Evolutionary conservation across 2,329 filamentous ascomycete species (phyloP), one percentile per base, ranked within the genome.

Genomic region (Nemania serpens): DNA sequence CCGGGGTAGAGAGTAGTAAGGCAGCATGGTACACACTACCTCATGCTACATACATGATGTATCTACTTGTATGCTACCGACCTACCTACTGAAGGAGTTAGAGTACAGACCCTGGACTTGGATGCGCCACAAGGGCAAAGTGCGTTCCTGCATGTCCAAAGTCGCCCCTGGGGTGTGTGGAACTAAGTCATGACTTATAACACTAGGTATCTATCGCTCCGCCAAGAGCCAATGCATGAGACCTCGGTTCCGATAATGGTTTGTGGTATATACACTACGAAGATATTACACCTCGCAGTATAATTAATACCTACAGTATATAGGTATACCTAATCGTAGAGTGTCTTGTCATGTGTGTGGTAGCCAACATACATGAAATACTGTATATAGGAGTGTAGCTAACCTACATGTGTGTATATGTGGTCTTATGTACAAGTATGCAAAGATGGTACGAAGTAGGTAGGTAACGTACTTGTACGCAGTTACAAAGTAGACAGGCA

Each of bases 131-230:
- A 59, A 33, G 48, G 36, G 45, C 51, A 48, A 63, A 63, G 36
- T 62, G 50, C 56, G 63, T 62, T 62, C 61, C 65, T 67, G 65
- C 61, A 58, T 54, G 48, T 18, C 17, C 36, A 34, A 37, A 17
- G 13, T 13, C 36, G 11, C 18, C 20, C 20, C 43, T 39, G 56
- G 43, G 46, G 55, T 58, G 59, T 45, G 61, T 56, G 48, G 36
- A 29, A 57, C 55, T 64, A 62, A 34, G 29, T 58, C 59, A 61
- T 55, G 59, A 54, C 58, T 55, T 34, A 39, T 18, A 15, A 55
- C 46, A 17, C 43, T 60, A n/a, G n/a, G n/a, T n/a, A 42, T 45
- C 42, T 48, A 33, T 55, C 15, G 52, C 47, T n/a, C 42, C 37
- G 61, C 53, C 61, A 61, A 61, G 58, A n/a, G 39, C 22, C 12